phyloP scores from a whole-genome alignment of 495 filamentous ascomycete genomes.

The Endocarpon pusillum region DNA sequence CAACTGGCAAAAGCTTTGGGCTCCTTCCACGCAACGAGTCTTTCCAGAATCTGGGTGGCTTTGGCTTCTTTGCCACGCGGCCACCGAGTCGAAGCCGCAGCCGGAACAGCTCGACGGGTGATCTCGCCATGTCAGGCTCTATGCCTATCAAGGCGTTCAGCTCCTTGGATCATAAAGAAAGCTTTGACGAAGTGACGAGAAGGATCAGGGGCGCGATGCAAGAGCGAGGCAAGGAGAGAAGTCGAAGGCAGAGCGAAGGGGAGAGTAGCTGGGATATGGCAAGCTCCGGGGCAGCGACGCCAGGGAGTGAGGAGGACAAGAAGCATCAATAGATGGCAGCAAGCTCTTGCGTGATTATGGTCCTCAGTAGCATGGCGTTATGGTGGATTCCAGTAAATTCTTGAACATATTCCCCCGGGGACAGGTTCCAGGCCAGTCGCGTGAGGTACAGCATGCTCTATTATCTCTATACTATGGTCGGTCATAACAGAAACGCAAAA shows the following conservation, averaged over 20 bases:
- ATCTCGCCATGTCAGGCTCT: slow-evolving; percentile 37
- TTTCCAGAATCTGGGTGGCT: slow-evolving; percentile 70
- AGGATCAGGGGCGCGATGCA: slow-evolving; percentile 81
- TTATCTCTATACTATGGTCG: no score
- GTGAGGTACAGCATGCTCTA: no score
- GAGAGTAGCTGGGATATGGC: slow-evolving; percentile 32
- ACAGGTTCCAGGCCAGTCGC: no score
- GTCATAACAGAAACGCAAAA: no score
- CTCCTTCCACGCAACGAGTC: slow-evolving; percentile 76
- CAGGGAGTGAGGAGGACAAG: slow-evolving; percentile 26
- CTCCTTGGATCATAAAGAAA: slow-evolving; percentile 48
- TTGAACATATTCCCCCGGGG: no score
- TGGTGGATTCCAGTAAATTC: no score
- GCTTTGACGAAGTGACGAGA: slow-evolving; percentile 65
- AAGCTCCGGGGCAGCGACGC: slow-evolving; percentile 26
- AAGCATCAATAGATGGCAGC: slow-evolving; percentile 21
- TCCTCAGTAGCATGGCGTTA: no score
- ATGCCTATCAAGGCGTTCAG: slow-evolving; percentile 60
- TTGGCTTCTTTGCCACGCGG: slow-evolving; percentile 76
- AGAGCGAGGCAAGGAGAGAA: slow-evolving; percentile 59
- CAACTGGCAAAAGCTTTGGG: slow-evolving; percentile 22
- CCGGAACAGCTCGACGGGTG: slow-evolving; percentile 45
- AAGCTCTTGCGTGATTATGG: no score
- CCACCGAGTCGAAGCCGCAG: slow-evolving; percentile 59
- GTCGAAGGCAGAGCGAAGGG: slow-evolving; percentile 43